These are phyloP conservation scores for Penicillium hordei DNA, from an alignment of 2,329 filamentous ascomycete species.

Conservation along the genomic window DNA sequence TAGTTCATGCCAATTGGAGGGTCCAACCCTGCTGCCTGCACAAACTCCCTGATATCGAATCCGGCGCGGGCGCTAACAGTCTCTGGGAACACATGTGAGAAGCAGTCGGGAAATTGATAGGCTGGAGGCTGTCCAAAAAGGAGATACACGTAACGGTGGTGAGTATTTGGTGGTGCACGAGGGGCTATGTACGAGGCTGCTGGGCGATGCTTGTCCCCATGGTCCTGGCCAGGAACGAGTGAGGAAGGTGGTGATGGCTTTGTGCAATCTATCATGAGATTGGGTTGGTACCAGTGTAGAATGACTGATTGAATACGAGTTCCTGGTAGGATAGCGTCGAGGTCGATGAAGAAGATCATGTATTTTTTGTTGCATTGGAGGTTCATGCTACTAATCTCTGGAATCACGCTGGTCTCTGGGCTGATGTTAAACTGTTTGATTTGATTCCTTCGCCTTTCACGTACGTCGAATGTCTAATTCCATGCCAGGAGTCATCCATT, in stretches of 20 bases:
- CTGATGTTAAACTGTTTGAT: neutral
- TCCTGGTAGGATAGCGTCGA: slow-evolving; percentile 23
- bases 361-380: slow-evolving; percentile 17
- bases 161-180: slow-evolving; percentile 25
- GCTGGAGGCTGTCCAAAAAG: slow-evolving; percentile 28
- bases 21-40: slow-evolving; percentile 31
- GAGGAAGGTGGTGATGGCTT: neutral
- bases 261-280: slow-evolving; percentile 15
- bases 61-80: slow-evolving; percentile 26
- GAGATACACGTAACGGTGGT: slow-evolving; percentile 36
- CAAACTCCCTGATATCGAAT: slow-evolving; percentile 40
- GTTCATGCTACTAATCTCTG: slow-evolving; percentile 18
- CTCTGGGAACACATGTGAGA: slow-evolving; percentile 30
- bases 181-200: slow-evolving; percentile 32
- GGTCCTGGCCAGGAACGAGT: slow-evolving; percentile 2
- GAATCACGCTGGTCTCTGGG: slow-evolving; percentile 14
- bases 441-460: neutral
- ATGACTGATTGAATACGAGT: slow-evolving; percentile 19
- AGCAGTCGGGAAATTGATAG: slow-evolving; percentile 35
- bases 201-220: neutral
- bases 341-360: slow-evolving; percentile 27
- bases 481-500: slow-evolving; percentile 23
- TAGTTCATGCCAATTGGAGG: slow-evolving; percentile 40
- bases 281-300: slow-evolving; percentile 32
- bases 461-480: slow-evolving; percentile 13